Percentiles rank a stretch among this genome's conserved stretches.
phyloP scores from a whole-genome alignment of 495 filamentous ascomycete species.

The Trichoderma reesei region DNA sequence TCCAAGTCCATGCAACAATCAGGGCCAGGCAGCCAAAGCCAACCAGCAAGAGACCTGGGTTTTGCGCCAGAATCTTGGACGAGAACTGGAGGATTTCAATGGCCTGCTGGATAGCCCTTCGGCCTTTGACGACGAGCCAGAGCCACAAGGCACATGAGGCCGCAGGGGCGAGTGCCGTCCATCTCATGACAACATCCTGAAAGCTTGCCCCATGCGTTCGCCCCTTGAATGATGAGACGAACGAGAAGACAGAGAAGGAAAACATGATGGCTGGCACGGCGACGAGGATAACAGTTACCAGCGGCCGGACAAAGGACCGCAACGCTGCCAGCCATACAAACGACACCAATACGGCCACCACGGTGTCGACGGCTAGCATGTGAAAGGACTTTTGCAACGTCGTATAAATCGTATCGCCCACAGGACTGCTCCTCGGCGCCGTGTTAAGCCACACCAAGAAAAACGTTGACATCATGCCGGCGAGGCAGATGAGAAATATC shows the following conservation, averaged over 20 bases:
- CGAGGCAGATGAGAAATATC: constrained; percentile 75
- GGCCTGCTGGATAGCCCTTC: constrained; percentile 68
- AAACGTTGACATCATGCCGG: constrained; percentile 74
- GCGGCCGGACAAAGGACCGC: constrained; percentile 68
- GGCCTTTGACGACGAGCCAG: constrained; percentile 67
- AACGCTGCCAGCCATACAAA: constrained; percentile 85
- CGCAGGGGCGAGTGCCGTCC: constrained; percentile 67
- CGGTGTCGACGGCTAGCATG: constrained; percentile 78
- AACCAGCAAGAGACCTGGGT: constrained; percentile 71
- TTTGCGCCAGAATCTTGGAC: constrained; percentile 74
- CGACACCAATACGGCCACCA: constrained; percentile 80
- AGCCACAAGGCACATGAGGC: constrained; percentile 68
- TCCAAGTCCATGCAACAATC: constrained; percentile 84
- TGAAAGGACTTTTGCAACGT: constrained; percentile 81
- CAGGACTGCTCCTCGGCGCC: constrained; percentile 45
- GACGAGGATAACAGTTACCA: constrained; percentile 69
- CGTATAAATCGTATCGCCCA: constrained; percentile 85
- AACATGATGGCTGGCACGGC: constrained; percentile 77
- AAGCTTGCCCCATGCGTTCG: constrained; percentile 55
- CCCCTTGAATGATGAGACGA: constrained; percentile 81
- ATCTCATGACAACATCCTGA: constrained; percentile 87
- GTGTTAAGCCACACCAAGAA: constrained; percentile 86
- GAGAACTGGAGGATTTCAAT: constrained; percentile 85
- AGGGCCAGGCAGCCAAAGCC: constrained; percentile 67
- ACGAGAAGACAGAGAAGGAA: constrained; percentile 82